Percentiles rank a stretch among this genome's conserved stretches.
Evolutionary conservation across 108 stramenopile species (phyloP).

Genomic region (Cyclotella distinguenda): DNA sequence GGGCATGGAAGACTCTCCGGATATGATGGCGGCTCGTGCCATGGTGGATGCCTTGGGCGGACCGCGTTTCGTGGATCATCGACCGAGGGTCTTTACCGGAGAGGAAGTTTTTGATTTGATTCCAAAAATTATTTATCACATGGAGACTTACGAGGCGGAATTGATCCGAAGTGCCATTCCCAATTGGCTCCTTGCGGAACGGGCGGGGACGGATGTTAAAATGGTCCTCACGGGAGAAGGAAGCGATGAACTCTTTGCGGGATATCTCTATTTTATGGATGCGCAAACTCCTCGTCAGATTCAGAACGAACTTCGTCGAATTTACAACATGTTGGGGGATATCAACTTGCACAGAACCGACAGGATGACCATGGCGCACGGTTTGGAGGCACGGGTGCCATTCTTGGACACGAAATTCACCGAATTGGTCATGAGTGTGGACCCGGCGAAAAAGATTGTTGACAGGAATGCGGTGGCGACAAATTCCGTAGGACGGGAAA

Average conservation of each 20-base stretch:
- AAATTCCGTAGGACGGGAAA: conserved; percentile 66
- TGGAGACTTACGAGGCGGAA: conserved; percentile 84
- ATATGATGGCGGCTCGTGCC: conserved; percentile 68
- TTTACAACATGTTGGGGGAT: conserved; percentile 67
- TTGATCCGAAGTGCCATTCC: conserved; percentile 76
- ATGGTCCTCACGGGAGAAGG: conserved; percentile 81
- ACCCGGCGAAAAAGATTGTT: conserved; percentile 67
- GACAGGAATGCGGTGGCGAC: conserved; percentile 57
- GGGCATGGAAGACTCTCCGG: conserved; percentile 76
- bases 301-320: conserved; percentile 67
- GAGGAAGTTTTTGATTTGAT: conserved; percentile 77
- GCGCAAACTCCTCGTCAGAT: conserved; percentile 56
- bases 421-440: conserved; percentile 63
- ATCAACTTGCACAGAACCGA: conserved; percentile 76
- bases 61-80: conserved; percentile 53
- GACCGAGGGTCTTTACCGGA: conserved; percentile 56
- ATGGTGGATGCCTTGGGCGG: conserved; percentile 74
- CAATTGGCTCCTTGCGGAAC: conserved; percentile 76
- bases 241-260: conserved; percentile 74
- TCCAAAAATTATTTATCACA: conserved; percentile 76
- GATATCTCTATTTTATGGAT: conserved; percentile 77
- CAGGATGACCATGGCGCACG: conserved; percentile 83
- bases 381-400: conserved; percentile 78
- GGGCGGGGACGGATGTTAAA: conserved; percentile 70
- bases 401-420: conserved; percentile 78